Evolutionary conservation across 306 rosid species (phyloP).

Genomic region (Inga oerstediana): DNA sequence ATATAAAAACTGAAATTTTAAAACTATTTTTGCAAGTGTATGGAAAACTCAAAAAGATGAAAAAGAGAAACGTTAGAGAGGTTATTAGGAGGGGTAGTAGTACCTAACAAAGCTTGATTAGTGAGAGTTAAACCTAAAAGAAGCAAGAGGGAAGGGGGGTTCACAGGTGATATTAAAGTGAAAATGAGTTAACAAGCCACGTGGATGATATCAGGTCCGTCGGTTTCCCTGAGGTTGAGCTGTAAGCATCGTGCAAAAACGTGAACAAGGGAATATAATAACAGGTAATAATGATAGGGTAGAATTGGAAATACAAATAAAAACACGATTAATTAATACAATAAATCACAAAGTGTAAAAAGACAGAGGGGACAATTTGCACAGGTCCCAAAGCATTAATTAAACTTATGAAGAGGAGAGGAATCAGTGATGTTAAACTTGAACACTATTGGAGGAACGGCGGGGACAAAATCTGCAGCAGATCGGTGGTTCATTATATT

Average conservation of each 20-base stretch:
- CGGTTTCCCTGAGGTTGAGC: constrained; percentile 56
- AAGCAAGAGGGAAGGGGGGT: background rate
- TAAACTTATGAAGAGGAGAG: constrained; percentile 65
- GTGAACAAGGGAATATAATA: constrained; percentile 73
- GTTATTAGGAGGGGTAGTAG: background rate
- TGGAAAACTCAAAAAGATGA: background rate
- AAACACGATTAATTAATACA: constrained; percentile 30
- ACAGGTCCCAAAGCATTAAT: constrained; percentile 54
- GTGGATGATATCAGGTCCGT: constrained; percentile 59
- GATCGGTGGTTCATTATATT: constrained; percentile 36
- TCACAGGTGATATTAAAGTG: constrained; percentile 56
- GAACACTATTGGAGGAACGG: constrained; percentile 50
- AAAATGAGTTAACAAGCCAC: constrained; percentile 42
- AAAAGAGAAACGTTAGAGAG: background rate
- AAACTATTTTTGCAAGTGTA: background rate
- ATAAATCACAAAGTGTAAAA: constrained; percentile 25
- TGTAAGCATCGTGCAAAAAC: constrained; percentile 92
- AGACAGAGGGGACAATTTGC: constrained; percentile 19
- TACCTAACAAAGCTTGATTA: background rate
- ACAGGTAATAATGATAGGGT: constrained; percentile 45
- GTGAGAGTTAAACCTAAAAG: background rate
- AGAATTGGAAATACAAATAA: constrained; percentile 34
- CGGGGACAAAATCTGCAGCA: constrained; percentile 58
- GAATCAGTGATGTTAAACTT: constrained; percentile 71
- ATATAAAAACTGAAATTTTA: background rate